Percentiles rank a stretch among this genome's conserved stretches.
phyloP scores from a whole-genome alignment of 1,139 yeast genomes.

The Geotrichum klebahnii region DNA sequence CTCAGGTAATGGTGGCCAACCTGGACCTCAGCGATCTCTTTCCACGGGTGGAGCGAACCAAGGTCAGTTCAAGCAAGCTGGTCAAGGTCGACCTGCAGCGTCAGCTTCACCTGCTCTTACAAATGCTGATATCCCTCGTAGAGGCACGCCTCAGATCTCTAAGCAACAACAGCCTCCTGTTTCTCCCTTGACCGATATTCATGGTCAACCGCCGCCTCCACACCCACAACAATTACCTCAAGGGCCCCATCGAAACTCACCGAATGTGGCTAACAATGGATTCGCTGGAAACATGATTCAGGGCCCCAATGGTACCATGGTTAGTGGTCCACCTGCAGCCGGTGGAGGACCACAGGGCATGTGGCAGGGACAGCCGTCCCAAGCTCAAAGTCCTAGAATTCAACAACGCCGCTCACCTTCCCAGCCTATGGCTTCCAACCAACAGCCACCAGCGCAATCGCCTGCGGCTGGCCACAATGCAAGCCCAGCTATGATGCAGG shows the following conservation, averaged over 20 bases:
- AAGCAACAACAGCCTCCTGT: constrained; percentile 36
- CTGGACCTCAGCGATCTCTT: constrained; percentile 21
- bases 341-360: constrained; percentile 13
- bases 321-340: constrained; percentile 11
- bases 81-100: constrained; percentile 20
- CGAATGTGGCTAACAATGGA: constrained; percentile 20
- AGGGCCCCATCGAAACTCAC: constrained; percentile 19
- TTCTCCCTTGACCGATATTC: constrained; percentile 30
- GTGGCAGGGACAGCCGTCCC: constrained; percentile 24
- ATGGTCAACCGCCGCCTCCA: constrained; percentile 18
- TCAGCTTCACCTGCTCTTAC: constrained; percentile 27
- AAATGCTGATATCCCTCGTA: constrained; percentile 24
- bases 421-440: constrained; percentile 23
- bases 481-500: constrained; percentile 17
- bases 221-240: constrained; percentile 8
- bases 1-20: constrained; percentile 28
- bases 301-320: constrained; percentile 32
- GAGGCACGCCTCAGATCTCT: constrained; percentile 34
- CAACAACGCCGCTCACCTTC: constrained; percentile 24
- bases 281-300: constrained; percentile 16
- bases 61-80: constrained; percentile 21
- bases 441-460: constrained; percentile 25
- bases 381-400: constrained; percentile 25
- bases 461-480: constrained; percentile 24
- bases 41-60: constrained; percentile 16